phyloP scores from a whole-genome alignment of 441 rosid species.

The Croton laevigatus region DNA sequence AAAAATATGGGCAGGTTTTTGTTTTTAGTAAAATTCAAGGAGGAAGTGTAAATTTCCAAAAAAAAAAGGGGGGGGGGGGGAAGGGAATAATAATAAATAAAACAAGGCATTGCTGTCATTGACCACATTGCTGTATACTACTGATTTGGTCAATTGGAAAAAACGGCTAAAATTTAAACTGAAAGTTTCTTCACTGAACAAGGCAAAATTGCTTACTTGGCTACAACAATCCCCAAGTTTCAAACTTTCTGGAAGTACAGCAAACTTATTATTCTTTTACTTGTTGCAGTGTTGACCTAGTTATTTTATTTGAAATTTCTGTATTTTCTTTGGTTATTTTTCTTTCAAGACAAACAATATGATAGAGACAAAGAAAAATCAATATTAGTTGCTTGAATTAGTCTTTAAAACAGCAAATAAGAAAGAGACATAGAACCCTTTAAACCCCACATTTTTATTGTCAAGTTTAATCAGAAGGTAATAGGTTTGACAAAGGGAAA shows the following conservation, averaged over 20 bases:
- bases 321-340: neutral
- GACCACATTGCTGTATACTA: neutral
- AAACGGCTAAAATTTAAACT: neutral
- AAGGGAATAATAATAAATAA: neutral
- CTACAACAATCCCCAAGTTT: neutral
- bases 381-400: slow-evolving; percentile 1
- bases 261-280: neutral
- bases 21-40: too few species aligned
- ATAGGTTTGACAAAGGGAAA: neutral
- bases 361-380: too few species aligned
- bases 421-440: neutral
- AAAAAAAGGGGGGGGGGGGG: too few species aligned
- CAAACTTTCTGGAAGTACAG: neutral
- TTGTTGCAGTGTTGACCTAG: neutral
- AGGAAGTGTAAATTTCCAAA: too few species aligned
- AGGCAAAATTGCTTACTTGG: neutral
- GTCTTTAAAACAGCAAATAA: slow-evolving; percentile 6
- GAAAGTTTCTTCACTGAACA: neutral
- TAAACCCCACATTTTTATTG: neutral
- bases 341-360: neutral
- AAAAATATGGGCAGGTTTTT: too few species aligned
- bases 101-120: neutral
- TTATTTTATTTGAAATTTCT: neutral
- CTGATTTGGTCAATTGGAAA: neutral
- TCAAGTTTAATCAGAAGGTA: neutral